Evolutionary conservation across 2,329 filamentous ascomycete genomes (phyloP).

Genomic region (Diaporthe destruens): DNA sequence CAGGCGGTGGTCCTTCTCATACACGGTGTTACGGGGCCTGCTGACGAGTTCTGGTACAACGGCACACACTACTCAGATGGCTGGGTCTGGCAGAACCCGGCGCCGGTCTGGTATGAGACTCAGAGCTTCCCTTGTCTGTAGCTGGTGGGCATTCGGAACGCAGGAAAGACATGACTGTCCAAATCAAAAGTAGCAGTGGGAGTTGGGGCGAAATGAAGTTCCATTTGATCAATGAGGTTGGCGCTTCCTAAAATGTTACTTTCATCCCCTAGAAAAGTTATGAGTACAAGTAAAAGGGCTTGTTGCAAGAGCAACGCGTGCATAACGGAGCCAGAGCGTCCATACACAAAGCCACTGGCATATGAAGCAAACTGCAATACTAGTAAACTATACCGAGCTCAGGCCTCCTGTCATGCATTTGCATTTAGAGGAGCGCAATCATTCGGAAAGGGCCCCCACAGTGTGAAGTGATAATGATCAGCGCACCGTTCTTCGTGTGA

Average conservation of each 20-base stretch:
- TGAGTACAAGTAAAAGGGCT: not conserved
- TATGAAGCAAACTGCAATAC: no score
- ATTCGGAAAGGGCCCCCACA: not conserved
- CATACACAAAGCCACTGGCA: accelerated
- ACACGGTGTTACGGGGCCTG: not conserved
- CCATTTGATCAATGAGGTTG: not conserved
- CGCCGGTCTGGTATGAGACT: conserved; percentile 19
- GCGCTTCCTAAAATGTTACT: no score
- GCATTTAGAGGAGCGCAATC: no score
- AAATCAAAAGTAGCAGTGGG: no score
- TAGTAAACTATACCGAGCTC: not conserved
- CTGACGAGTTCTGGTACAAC: conserved; percentile 16
- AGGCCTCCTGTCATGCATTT: not conserved
- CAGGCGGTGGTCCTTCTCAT: not conserved
- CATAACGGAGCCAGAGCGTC: not conserved
- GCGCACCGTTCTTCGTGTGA: not conserved
- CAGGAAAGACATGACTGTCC: not conserved
- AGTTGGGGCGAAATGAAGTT: not conserved
- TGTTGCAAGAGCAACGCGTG: not conserved
- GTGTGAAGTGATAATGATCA: not conserved
- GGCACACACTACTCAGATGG: conserved; percentile 12
- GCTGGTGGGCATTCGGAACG: not conserved
- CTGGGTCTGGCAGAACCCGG: conserved; percentile 9
- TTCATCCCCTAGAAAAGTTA: not conserved
- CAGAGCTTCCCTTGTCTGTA: not conserved